Base-by-base conservation (phyloP, 768 basidiomycete species). In the Strobilomyces dryophilus region DNA sequence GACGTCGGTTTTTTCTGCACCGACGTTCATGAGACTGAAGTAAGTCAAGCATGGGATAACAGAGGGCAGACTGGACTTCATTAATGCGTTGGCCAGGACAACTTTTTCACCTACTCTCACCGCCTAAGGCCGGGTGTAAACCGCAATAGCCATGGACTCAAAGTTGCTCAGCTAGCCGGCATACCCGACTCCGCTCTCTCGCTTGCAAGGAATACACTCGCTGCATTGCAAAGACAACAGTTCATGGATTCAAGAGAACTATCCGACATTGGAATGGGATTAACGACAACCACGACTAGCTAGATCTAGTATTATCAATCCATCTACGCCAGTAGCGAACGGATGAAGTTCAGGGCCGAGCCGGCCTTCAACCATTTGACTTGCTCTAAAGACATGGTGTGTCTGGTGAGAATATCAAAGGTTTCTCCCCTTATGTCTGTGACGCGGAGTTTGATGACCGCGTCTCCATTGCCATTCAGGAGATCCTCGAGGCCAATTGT, bases 301-400 rank as follows among this genome's bases (percentile, higher is more conserved):
- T 56, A 57, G 32, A 53, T 53, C 8, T 27, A 17, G 8, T 24
- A 18, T 44, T 18, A 27, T 53, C 44, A 45, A 47, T 20, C 4
- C 48, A 34, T 37, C 63, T 26, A 68, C 8, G 51, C 50, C 62
- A 81, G 74, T 48, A 74, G 76, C 11, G 84, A 82, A 42, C 88
- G 83, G 57, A 98, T 98, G 70, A 85, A 73, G 68, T 98, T 99
- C 60, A 99, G 67, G 1, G 95, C 95, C 31, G 88, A 91, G 4
- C 95, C 95, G 21, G 87, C 85, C 49, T 76, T 74, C 52, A 99
- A 74, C 95, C 95, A 98, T 55, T 87, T 86, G 42, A 95, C 71
- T 72, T 97, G 94, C 67, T 97, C 95, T 24, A 67, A 70, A 17
- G 89, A 92, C 85, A 98, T 85, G 4, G 95, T 95, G 68, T 98